Conservation (phyloP, 306 rosid genomes). For the Rubus idaeus region DNA sequence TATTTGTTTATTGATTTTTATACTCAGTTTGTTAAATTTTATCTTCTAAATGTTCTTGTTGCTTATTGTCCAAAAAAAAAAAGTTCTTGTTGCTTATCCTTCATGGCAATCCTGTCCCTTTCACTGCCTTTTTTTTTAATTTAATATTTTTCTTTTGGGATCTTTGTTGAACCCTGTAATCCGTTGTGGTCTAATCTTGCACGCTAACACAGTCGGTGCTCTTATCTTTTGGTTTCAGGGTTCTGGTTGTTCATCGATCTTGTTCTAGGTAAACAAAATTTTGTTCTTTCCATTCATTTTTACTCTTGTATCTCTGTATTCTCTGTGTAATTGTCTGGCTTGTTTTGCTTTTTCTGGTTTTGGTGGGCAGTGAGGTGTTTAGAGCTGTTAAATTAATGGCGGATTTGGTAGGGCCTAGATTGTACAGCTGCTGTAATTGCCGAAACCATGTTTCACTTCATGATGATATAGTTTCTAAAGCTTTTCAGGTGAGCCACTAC, state of each 20-base stretch:
- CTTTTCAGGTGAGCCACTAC: conserved; percentile 72
- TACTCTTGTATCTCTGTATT: neutral
- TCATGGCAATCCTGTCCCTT: conserved; percentile 36
- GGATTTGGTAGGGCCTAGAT: conserved; percentile 83
- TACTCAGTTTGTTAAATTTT: neutral
- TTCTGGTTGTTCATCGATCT: conserved; percentile 42
- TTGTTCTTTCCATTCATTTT: conserved; percentile 7
- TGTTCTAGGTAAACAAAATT: conserved; percentile 46
- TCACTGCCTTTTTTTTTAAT: conserved; percentile 22
- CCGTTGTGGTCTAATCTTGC: conserved; percentile 37
- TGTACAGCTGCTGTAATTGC: conserved; percentile 94
- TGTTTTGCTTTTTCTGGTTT: neutral
- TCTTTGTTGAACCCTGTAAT: conserved; percentile 37
- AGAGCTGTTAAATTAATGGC: conserved; percentile 56
- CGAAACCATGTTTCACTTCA: conserved; percentile 92
- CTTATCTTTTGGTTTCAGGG: conserved; percentile 49
- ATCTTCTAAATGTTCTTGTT: conserved; percentile 19
- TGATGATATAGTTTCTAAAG: conserved; percentile 95
- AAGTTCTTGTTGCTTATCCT: conserved; percentile 26
- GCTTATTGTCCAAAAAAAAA: neutral
- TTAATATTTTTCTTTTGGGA: conserved; percentile 23
- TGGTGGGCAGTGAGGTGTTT: conserved; percentile 35
- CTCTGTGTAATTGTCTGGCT: neutral
- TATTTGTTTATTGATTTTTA: neutral
- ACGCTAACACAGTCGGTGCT: conserved; percentile 49